Evolutionary conservation across 192 early-diverging fungal species (phyloP).

Genomic region (Mortierella alpina): DNA sequence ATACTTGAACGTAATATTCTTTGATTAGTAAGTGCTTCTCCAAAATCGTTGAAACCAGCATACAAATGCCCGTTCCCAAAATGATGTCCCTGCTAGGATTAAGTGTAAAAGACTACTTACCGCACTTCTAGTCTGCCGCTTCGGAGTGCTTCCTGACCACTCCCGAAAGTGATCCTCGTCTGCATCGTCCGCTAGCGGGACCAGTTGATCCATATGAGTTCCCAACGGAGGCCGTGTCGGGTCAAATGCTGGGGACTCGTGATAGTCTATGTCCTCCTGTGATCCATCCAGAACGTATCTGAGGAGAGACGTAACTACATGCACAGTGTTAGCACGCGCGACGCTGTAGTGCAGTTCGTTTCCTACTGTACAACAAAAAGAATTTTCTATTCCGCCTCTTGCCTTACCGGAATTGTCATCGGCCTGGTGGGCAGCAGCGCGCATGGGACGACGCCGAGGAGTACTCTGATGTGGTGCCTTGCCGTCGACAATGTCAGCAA

Average conservation of each 20-base stretch:
- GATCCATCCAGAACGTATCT: slow-evolving; percentile 15
- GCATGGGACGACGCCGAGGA: not conserved
- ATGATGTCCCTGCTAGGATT: not conserved
- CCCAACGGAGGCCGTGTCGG: not conserved
- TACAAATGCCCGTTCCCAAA: not conserved
- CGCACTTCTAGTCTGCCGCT: not conserved
- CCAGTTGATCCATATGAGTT: not conserved
- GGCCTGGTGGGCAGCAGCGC: not conserved
- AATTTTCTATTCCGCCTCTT: not conserved
- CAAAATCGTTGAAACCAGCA: not conserved
- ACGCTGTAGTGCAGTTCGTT: not conserved
- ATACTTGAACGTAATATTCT: too few relatives aligned
- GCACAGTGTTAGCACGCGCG: not conserved
- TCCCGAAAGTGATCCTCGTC: slow-evolving; percentile 25
- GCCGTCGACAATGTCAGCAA: slow-evolving; percentile 36
- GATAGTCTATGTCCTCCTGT: slow-evolving; percentile 1
- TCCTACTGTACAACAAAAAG: not conserved
- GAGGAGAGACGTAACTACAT: slow-evolving; percentile 24
- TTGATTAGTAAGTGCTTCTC: not conserved
- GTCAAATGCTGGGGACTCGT: slow-evolving; percentile 9
- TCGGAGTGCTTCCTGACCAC: slow-evolving; percentile 16
- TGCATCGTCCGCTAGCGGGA: not conserved
- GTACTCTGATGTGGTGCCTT: not conserved
- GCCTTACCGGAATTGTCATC: slow-evolving; percentile 22
- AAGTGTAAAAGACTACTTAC: not conserved